Evolutionary conservation across 1,284 basidiomycete genomes (phyloP).

Genomic region (Ustilago lituana): DNA sequence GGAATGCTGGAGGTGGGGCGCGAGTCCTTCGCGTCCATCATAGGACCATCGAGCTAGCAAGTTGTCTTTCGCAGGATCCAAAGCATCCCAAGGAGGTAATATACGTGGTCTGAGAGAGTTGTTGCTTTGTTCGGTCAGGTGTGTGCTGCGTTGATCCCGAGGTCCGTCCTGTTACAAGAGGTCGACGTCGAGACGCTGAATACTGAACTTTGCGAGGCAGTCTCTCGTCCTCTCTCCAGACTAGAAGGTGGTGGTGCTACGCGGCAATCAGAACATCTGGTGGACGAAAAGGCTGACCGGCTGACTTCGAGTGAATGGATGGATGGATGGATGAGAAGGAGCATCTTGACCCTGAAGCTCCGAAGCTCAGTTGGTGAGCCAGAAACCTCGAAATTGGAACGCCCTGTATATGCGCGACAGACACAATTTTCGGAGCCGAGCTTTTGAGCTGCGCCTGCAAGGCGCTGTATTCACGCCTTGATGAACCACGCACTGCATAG

Average conservation of each 20-base stretch:
- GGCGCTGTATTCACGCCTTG: not conserved
- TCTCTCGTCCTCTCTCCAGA: too few species aligned
- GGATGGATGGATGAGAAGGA: slow-evolving; percentile 9
- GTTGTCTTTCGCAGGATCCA: not conserved
- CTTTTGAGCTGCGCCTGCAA: slow-evolving; percentile 1
- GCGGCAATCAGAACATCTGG: not conserved
- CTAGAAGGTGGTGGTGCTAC: too few species aligned
- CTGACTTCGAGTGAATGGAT: slow-evolving; percentile 16
- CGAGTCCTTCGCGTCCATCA: slow-evolving; percentile 13
- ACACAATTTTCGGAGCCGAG: slow-evolving; percentile 23
- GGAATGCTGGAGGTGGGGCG: not conserved
- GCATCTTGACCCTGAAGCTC: not conserved
- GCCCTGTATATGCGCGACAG: slow-evolving; percentile 19
- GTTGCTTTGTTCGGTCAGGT: not conserved
- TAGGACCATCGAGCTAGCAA: not conserved
- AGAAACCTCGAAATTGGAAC: slow-evolving; percentile 33
- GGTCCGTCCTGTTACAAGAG: too few species aligned
- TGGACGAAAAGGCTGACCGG: too few species aligned
- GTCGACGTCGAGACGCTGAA: too few species aligned
- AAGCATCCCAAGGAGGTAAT: not conserved
- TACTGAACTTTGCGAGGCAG: too few species aligned
- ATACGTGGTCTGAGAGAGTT: too few species aligned
- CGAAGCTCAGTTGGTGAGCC: slow-evolving; percentile 1
- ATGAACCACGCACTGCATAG: not conserved
- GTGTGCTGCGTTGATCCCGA: too few species aligned